Evolutionary conservation across 2,329 filamentous ascomycete species (phyloP).

Genomic region (Incumbomyces lentus): DNA sequence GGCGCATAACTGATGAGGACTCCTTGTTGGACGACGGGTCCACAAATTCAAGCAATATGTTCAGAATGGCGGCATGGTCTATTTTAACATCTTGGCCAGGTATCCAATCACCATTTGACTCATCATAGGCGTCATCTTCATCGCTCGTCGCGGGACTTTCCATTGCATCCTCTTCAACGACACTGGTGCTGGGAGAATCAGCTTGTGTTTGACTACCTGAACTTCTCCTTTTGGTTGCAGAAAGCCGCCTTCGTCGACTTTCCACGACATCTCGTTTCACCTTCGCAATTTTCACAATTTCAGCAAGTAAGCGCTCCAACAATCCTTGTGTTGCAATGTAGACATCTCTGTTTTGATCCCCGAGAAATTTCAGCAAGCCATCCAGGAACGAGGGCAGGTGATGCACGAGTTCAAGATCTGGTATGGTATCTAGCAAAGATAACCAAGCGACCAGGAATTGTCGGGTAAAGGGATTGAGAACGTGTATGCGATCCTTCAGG

Average conservation of each 20-base stretch:
- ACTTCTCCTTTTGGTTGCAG: slow-evolving; percentile 8
- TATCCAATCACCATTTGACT: slow-evolving; percentile 66
- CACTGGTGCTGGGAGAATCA: slow-evolving; percentile 17
- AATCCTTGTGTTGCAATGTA: slow-evolving; percentile 83
- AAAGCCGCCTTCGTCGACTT: slow-evolving; percentile 59
- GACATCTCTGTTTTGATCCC: slow-evolving; percentile 86
- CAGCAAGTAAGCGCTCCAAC: slow-evolving; percentile 77
- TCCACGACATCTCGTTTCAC: slow-evolving; percentile 88
- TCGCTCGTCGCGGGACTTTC: slow-evolving; percentile 34
- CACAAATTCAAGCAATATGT: slow-evolving; percentile 82
- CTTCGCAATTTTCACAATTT: slow-evolving; percentile 88
- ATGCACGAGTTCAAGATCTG: slow-evolving; percentile 86
- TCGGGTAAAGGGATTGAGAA: slow-evolving; percentile 86
- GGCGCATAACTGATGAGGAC: slow-evolving; percentile 12
- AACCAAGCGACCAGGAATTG: slow-evolving; percentile 97
- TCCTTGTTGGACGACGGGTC: slow-evolving; percentile 36
- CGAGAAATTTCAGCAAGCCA: slow-evolving; percentile 82
- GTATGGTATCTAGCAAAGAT: slow-evolving; percentile 86
- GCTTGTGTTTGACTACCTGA: slow-evolving; percentile 23
- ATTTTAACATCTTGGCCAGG: slow-evolving; percentile 95
- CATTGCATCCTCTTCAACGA: slow-evolving; percentile 22
- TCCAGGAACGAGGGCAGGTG: slow-evolving; percentile 86
- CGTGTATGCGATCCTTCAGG: slow-evolving; percentile 85
- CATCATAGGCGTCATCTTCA: slow-evolving; percentile 42
- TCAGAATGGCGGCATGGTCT: slow-evolving; percentile 81